phyloP scores from a whole-genome alignment of 768 basidiomycete genomes.

The Kockovaella imperatae region DNA sequence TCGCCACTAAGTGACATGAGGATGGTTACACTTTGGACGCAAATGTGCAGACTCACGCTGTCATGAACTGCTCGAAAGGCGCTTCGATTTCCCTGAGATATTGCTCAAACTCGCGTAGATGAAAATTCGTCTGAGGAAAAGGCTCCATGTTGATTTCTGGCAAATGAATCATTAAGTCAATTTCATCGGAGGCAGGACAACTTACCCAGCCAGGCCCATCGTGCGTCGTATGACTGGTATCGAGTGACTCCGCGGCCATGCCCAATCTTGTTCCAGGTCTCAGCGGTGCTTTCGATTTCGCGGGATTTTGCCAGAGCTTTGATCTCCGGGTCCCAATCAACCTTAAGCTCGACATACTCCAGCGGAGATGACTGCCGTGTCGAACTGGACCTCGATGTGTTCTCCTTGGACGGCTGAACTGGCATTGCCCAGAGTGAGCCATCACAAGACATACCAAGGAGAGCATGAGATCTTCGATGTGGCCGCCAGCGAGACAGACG shows the following conservation, averaged over 20 bases:
- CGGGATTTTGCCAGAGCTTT: not conserved
- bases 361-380: no score
- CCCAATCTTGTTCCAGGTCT: not conserved
- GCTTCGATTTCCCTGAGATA: conserved; percentile 28
- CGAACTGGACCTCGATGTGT: not conserved
- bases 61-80: conserved; percentile 26
- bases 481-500: not conserved
- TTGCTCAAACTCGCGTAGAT: conserved; percentile 5
- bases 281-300: not conserved
- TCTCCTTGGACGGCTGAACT: not conserved
- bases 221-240: conserved; percentile 6
- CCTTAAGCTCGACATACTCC: no score
- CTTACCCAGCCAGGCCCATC: conserved; percentile 33
- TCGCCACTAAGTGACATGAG: conserved; percentile 9
- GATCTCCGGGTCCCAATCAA: conserved; percentile 8
- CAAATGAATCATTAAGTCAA: no score
- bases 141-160: no score
- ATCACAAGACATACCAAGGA: conserved; percentile 2
- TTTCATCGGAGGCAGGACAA: not conserved
- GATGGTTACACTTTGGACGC: not conserved
- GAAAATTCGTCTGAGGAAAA: conserved; percentile 4
- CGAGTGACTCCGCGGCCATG: conserved; percentile 4
- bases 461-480: not conserved
- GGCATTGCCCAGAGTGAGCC: conserved; percentile 7
- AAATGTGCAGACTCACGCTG: conserved; percentile 16